Base-by-base conservation (phyloP, 768 basidiomycete species). In the Hygrocybe punicea region DNA sequence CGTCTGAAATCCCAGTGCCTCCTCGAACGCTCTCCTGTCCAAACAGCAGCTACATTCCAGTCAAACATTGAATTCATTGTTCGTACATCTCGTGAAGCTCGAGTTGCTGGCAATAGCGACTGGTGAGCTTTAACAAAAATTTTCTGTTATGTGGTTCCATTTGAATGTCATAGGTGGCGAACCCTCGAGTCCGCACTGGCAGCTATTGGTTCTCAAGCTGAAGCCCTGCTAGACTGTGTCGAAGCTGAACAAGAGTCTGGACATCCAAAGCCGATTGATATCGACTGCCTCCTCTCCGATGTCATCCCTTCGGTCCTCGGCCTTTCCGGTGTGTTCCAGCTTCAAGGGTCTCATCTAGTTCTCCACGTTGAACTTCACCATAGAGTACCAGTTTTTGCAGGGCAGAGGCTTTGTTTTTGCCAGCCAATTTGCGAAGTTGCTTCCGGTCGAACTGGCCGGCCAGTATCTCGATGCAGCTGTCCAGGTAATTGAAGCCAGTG, bases 371-470 rank as follows among this genome's bases (percentile, higher is more conserved):
- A 19, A 45, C 34, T 29, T 49, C 23, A 39, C 19, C 9, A 25
- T 51, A 96, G 95, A 92, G 21, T 81, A 79, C 55, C 93, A 93
- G 0, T 99, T 98, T 82, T 71, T 99, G 25, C 96, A 98, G 72
- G 97, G 96, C 10, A 82, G 97, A 58, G 91, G 86, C 0, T 97
- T 98, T 58, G 91, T 98, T 45, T 95, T 98, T 62, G 93, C 94
- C 2, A 93, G 92, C 65, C 88, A 93, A 65, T 98, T 85, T 66
- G 81, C 90, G 1, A 83, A 84, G 61, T 71, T 88, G 9, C 77
- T 98, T 4, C 88, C 93, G 0, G 63, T 80, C 11, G 78, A 84
- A 55, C 78, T 94, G 48, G 86, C 91, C 1, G 83, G 83, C 1
- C 91, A 94, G 65, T 98, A 98, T 67, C 77, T 98, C 34, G 85